Percentiles rank a stretch among this genome's conserved stretches.
phyloP scores from a whole-genome alignment of 345 rosid genomes.

The Chamaenerion angustifolium region DNA sequence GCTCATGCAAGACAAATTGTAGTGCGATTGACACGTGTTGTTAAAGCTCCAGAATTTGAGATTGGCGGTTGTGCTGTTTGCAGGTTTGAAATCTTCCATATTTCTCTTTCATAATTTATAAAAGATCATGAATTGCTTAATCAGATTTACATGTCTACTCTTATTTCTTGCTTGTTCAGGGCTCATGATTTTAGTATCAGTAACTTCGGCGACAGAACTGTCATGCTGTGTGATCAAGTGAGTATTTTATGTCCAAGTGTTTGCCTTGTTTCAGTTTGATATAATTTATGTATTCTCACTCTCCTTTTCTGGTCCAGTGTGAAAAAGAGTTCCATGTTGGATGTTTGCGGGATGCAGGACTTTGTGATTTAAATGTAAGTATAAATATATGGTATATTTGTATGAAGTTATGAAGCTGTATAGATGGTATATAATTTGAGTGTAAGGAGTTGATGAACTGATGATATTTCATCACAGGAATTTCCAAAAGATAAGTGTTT shows the following conservation, averaged over 20 bases:
- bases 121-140: neutral
- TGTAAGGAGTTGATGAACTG: constrained; percentile 3
- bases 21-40: constrained; percentile 49
- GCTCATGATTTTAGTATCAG: constrained; percentile 75
- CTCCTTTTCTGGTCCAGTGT: constrained; percentile 38
- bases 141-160: constrained; percentile 3
- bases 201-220: too few relatives aligned
- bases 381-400: neutral
- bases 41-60: constrained; percentile 61
- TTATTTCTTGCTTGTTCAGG: constrained; percentile 27
- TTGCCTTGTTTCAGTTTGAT: constrained; percentile 3
- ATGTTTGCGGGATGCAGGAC: constrained; percentile 62
- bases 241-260: constrained; percentile 11
- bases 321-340: constrained; percentile 79
- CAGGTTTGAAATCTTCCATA: constrained; percentile 37
- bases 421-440: neutral
- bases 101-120: neutral
- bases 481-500: constrained; percentile 79
- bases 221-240: too few relatives aligned
- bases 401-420: neutral
- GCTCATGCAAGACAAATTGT: constrained; percentile 34
- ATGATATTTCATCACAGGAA: constrained; percentile 32
- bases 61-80: too few relatives aligned
- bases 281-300: neutral
- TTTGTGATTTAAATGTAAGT: constrained; percentile 76